Evolutionary conservation across 2,329 filamentous ascomycete species (phyloP).

Genomic region (Fusarium sacchari): DNA sequence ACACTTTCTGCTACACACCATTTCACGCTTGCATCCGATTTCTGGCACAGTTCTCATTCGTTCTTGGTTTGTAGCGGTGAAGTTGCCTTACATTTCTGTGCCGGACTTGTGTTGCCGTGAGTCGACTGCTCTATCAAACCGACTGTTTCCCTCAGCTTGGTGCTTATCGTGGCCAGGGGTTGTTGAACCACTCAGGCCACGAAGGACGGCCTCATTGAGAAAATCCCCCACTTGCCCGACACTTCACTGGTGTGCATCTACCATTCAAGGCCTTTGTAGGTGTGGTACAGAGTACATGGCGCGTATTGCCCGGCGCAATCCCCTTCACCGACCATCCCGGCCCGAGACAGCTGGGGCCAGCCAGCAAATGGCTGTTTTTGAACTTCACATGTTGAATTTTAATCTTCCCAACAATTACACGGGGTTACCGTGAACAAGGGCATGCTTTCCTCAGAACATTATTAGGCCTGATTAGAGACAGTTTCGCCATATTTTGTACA

Average conservation of each 20-base stretch:
- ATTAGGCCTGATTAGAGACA: conserved; percentile 2
- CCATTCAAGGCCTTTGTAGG: neutral
- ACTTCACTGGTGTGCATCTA: conserved; percentile 6
- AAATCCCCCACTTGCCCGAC: conserved; percentile 1
- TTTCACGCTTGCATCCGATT: conserved; percentile 25
- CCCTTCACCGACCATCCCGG: conserved; percentile 36
- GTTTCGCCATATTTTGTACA: neutral
- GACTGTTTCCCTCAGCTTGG: conserved; percentile 21
- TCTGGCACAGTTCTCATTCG: conserved; percentile 33
- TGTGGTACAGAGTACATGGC: conserved; percentile 27
- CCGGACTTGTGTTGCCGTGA: conserved; percentile 25
- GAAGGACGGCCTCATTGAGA: conserved; percentile 17
- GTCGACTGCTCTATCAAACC: conserved; percentile 19
- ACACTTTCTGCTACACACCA: conserved; percentile 35
- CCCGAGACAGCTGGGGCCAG: conserved; percentile 23
- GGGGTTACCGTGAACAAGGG: conserved; percentile 8
- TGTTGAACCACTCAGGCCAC: conserved; percentile 28
- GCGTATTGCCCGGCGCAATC: conserved; percentile 13
- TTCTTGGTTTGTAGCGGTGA: conserved; percentile 36
- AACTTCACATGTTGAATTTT: conserved; percentile 18
- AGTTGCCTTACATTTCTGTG: conserved; percentile 16
- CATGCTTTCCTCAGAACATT: conserved; percentile 4
- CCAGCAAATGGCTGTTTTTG: conserved; percentile 12
- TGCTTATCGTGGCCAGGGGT: conserved; percentile 28
- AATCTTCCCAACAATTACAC: conserved; percentile 18